Percentiles rank a stretch among this genome's conserved stretches.
Conservation (phyloP, 331 rosid species). For the Telfairia occidentalis region DNA sequence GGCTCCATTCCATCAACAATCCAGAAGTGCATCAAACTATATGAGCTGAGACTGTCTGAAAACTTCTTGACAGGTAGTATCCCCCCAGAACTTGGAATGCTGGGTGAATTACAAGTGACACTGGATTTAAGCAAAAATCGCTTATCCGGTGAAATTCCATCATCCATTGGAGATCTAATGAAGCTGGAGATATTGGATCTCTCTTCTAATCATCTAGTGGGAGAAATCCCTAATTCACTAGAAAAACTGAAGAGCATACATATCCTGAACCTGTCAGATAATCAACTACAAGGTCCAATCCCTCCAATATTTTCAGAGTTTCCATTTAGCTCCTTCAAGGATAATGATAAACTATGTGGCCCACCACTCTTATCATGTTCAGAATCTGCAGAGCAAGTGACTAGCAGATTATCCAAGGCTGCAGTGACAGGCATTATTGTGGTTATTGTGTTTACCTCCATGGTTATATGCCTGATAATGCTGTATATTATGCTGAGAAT, state of each 20-base stretch:
- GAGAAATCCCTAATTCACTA: conserved; percentile 53
- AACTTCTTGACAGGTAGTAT: conserved; percentile 47
- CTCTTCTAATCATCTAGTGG: conserved; percentile 63
- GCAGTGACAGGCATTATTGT: conserved; percentile 57
- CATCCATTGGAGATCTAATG: conserved; percentile 59
- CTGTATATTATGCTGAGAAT: conserved; percentile 69
- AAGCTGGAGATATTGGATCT: conserved; percentile 79
- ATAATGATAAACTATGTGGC: conserved; percentile 58
- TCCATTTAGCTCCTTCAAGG: conserved; percentile 70
- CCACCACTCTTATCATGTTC: conserved; percentile 49
- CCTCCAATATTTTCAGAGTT: conserved; percentile 57
- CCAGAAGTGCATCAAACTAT: conserved; percentile 59
- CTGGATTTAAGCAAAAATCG: conserved; percentile 63
- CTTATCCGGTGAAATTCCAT: conserved; percentile 60
- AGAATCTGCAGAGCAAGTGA: conserved; percentile 24
- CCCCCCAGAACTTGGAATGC: conserved; percentile 59
- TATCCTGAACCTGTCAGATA: conserved; percentile 65
- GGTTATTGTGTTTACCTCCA: conserved; percentile 66
- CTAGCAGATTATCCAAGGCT: conserved; percentile 37
- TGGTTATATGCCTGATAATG: conserved; percentile 60
- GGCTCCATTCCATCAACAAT: conserved; percentile 34
- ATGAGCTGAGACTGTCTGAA: conserved; percentile 76
- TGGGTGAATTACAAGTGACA: conserved; percentile 70
- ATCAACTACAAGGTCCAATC: conserved; percentile 58
- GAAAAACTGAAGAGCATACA: conserved; percentile 76